These are phyloP conservation scores for Amborella trichopoda DNA, from an alignment of 164 flowering plant genomes.

Conservation along the genomic window DNA sequence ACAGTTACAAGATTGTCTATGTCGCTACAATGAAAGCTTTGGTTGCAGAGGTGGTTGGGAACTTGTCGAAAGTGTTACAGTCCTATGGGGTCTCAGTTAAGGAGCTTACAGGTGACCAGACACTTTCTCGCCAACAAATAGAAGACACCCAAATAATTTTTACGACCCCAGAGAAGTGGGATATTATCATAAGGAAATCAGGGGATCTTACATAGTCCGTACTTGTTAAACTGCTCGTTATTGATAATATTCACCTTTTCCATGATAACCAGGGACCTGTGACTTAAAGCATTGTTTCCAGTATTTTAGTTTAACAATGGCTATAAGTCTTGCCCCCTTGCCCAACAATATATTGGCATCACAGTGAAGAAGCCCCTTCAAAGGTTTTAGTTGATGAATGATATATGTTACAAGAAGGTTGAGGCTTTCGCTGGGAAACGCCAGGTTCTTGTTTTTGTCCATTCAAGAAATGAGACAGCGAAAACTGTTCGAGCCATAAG, in stretches of 20 bases:
- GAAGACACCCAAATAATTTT: conserved; percentile 97
- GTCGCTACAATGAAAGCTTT: conserved; percentile 99
- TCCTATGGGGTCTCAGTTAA: conserved; percentile 62
- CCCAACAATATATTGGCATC: conserved; percentile 92
- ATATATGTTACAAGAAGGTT: conserved; percentile 90
- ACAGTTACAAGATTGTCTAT: conserved; percentile 77
- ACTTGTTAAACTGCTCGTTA: conserved; percentile 80
- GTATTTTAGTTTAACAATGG: conserved; percentile 93
- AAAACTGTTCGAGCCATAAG: conserved; percentile 91
- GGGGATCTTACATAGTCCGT: conserved; percentile 92
- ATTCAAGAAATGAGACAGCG: conserved; percentile 96
- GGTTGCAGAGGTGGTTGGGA: conserved; percentile 92
- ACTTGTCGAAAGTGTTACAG: conserved; percentile 61
- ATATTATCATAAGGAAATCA: conserved; percentile 91
- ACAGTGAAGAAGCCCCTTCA: conserved; percentile 89
- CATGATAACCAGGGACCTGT: conserved; percentile 99
- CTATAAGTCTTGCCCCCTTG: conserved; percentile 89
- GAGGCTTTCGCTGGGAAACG: conserved; percentile 80
- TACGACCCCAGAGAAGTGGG: conserved; percentile 99
- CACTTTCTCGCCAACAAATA: conserved; percentile 82
- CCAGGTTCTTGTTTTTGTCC: conserved; percentile 92
- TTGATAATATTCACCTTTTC: conserved; percentile 96
- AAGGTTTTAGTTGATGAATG: conserved; percentile 97
- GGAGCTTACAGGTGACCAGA: conserved; percentile 93
- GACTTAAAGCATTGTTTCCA: conserved; percentile 90